These are phyloP conservation scores for Sutorius australiensis DNA, from an alignment of 768 basidiomycete genomes.

Conservation along the genomic window DNA sequence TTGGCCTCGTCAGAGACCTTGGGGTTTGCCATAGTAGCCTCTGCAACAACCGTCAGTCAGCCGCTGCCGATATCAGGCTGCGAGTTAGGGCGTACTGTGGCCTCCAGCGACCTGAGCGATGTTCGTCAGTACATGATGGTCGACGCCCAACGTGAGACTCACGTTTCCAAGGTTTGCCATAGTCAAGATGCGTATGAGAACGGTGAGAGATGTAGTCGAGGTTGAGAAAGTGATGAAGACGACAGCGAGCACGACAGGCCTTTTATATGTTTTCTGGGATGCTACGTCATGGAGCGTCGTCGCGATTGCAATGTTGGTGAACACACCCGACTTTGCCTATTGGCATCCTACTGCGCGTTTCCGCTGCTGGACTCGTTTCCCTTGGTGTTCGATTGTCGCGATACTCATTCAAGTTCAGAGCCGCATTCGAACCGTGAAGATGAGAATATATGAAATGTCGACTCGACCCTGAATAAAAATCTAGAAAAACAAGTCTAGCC, in stretches of 20 bases:
- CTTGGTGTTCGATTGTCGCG: no score
- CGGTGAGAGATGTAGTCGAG: background rate
- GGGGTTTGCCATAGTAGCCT: constrained; percentile 27
- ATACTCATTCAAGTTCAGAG: no score
- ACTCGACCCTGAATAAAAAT: no score
- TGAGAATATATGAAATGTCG: no score
- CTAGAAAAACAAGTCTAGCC: no score
- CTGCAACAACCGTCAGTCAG: constrained; percentile 4
- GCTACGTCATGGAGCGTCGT: no score
- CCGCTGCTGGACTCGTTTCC: no score
- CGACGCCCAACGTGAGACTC: background rate
- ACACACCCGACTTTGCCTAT: no score
- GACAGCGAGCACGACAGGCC: background rate
- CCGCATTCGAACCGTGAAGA: no score
- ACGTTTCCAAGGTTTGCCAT: constrained; percentile 22
- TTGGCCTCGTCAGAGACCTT: constrained; percentile 22
- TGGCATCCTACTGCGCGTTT: no score
- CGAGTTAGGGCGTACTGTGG: constrained; percentile 5
- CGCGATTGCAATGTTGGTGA: no score
- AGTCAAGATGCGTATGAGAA: background rate
- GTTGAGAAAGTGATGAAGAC: background rate
- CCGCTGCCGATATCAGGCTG: background rate
- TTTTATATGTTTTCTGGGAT: background rate
- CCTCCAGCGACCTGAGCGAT: constrained; percentile 12
- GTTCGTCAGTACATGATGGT: background rate